A percentile compares a stretch with the other conserved stretches of the same genome.
Conservation (phyloP, 306 rosid species). For the Hippophae tibetana region DNA sequence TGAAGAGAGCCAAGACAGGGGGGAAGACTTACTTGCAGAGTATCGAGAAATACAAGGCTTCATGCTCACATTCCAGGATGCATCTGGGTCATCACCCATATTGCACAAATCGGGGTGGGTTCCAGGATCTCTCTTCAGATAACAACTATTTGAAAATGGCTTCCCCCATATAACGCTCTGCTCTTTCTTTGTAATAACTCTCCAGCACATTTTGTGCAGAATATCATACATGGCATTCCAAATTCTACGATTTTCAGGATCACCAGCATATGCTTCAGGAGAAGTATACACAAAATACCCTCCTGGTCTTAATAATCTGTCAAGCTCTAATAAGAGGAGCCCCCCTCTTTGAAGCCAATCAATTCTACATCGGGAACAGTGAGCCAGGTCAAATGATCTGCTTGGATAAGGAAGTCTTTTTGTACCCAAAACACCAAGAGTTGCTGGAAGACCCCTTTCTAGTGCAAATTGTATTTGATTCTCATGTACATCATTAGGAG, state of each 20-base stretch:
- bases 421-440: conserved; percentile 59
- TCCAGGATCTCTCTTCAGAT: conserved; percentile 37
- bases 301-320: conserved; percentile 52
- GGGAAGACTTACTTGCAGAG: conserved; percentile 35
- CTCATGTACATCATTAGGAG: conserved; percentile 57
- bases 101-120: conserved; percentile 36
- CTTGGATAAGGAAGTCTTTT: conserved; percentile 61
- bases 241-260: conserved; percentile 40
- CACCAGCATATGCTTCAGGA: conserved; percentile 57
- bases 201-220: conserved; percentile 50
- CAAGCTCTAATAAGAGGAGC: conserved; percentile 45
- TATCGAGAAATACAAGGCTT: conserved; percentile 43
- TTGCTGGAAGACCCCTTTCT: conserved; percentile 58
- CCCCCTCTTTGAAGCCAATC: conserved; percentile 64
- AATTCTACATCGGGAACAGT: conserved; percentile 60
- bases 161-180: conserved; percentile 57
- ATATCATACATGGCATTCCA: conserved; percentile 45
- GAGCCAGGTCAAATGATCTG: conserved; percentile 53
- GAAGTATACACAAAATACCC: conserved; percentile 56
- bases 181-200: conserved; percentile 36
- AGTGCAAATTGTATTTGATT: conserved; percentile 63
- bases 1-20: too few species aligned
- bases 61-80: conserved; percentile 51
- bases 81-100: conserved; percentile 35
- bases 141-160: conserved; percentile 46